A percentile compares a stretch with the other conserved stretches of the same genome.
Conservation (phyloP, 148 eudicot species). For the Euryodendron excelsum region DNA sequence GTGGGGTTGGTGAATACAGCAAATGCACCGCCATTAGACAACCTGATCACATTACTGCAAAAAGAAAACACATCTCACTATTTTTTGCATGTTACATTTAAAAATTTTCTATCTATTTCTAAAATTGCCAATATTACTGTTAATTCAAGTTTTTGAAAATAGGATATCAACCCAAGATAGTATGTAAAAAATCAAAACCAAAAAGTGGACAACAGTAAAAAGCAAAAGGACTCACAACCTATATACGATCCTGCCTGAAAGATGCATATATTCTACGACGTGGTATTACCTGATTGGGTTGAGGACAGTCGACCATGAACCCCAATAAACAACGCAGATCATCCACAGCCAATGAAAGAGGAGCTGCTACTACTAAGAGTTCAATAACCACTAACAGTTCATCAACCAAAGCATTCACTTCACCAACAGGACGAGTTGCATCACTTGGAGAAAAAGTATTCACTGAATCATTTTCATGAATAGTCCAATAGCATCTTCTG, state of each 20-base stretch:
- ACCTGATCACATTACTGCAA: neutral
- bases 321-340: slow-evolving; percentile 88
- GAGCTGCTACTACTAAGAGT: no score
- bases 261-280: neutral
- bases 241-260: neutral
- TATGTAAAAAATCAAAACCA: neutral
- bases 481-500: slow-evolving; percentile 92
- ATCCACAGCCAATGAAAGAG: slow-evolving; percentile 76
- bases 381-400: no score
- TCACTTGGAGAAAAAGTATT: slow-evolving; percentile 66
- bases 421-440: slow-evolving; percentile 78
- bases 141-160: neutral
- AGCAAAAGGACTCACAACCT: neutral
- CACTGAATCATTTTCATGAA: slow-evolving; percentile 77
- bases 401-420: slow-evolving; percentile 95
- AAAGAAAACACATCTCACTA: neutral
- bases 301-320: slow-evolving; percentile 95
- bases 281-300: slow-evolving; percentile 84
- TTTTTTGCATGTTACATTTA: neutral
- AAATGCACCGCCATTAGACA: neutral
- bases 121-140: neutral
- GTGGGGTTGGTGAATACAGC: neutral
- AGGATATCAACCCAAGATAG: neutral
- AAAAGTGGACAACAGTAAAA: neutral
- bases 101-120: neutral